Conservation (phyloP, 345 rosid species). For the Noccaea caerulescens region DNA sequence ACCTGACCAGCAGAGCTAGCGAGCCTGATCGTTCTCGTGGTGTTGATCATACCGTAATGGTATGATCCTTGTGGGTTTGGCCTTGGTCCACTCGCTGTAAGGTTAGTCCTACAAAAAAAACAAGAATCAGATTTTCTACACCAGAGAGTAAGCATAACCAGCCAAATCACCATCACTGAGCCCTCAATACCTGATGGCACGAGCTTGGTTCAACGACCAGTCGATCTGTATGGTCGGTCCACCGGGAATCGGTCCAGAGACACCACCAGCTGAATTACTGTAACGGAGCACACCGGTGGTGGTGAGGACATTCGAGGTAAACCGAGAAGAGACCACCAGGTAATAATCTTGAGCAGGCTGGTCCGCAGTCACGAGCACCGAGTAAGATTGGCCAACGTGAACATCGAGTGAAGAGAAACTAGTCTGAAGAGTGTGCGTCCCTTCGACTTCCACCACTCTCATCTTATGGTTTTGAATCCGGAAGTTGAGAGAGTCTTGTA, state of each 20-base stretch:
- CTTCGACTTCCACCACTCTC: constrained; percentile 89
- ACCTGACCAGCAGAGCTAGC: constrained; percentile 86
- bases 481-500: constrained; percentile 87
- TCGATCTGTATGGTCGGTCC: constrained; percentile 85
- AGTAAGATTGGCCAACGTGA: constrained; percentile 87
- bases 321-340: constrained; percentile 82
- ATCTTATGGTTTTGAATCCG: constrained; percentile 86
- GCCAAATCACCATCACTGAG: background rate
- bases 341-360: constrained; percentile 82
- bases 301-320: constrained; percentile 63
- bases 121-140: background rate
- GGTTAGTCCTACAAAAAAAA: constrained; percentile 68
- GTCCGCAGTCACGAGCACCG: constrained; percentile 85
- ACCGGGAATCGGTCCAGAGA: constrained; percentile 82
- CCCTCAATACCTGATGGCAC: constrained; percentile 75
- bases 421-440: constrained; percentile 81
- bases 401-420: constrained; percentile 88
- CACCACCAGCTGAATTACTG: constrained; percentile 71
- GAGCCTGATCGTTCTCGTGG: constrained; percentile 67
- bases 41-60: constrained; percentile 91
- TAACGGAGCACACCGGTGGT: constrained; percentile 79
- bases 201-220: constrained; percentile 97
- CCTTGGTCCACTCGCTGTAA: constrained; percentile 97
- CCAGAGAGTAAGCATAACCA: background rate
- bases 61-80: constrained; percentile 99